Evolutionary conservation across 1,284 basidiomycete genomes (phyloP), one percentile per base, ranked within the genome.

Genomic region (Schizophyllum amplum): DNA sequence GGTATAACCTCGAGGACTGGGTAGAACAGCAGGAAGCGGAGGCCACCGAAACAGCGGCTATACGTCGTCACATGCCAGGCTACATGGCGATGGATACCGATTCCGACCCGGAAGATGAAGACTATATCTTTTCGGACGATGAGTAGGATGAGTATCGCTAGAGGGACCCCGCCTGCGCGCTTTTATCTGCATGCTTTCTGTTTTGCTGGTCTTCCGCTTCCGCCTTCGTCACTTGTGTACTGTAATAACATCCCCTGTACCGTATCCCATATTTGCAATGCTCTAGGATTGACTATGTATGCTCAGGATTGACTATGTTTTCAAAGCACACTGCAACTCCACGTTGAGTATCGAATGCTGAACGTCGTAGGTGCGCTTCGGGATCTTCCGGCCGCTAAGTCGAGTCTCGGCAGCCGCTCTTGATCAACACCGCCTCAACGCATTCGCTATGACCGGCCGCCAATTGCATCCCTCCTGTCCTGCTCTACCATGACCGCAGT

Each of bases 1-100:
- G 72, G 3, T 75, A 80, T 24, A 74, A 72, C 4, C 67, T 96
- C 51, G 87, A 93, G 67, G 92, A 95, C 67, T 86, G 83, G 76
- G 77, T 81, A 0, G 86, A 87, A 69, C 87, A 82, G 63, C 64
- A 72, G 22, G 62, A 63, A 26, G 49, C 54, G 17, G 21, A 50
- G 24, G 13, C 11, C 20, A 20, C 24, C 11, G 21, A 50, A 13
- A 11, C 13, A 4, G 11, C 33, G 3, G 33, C 11, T 13, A 42
- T 9, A 9, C 33, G 13, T 9, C 33, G 7, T n/a, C 33, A 3
- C 13, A 9, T 17, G 33, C 33, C 33, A 42, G 7, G 17, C 11
- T 9, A 9, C 33, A 3, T 42, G 33, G n/a, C n/a, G 33, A 42
- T 42, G 2, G 11, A 42, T 42, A 17, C 17, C 17, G 33, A 42